A percentile compares a stretch with the other conserved stretches of the same genome.
These are phyloP conservation scores for Hypoxylon sp. DNA, from an alignment of 2,329 filamentous ascomycete species.

Conservation along the genomic window DNA sequence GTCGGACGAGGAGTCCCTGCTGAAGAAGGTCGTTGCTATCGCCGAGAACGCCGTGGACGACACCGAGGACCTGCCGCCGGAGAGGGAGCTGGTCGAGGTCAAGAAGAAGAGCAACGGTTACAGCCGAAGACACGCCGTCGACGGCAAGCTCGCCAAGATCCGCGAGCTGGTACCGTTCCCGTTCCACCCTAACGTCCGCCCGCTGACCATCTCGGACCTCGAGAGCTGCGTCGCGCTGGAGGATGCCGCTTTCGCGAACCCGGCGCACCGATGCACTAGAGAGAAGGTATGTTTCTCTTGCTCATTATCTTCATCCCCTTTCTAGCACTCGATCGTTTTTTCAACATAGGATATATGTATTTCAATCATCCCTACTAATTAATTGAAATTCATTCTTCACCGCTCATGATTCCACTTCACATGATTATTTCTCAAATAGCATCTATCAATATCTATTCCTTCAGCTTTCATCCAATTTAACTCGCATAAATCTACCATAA, in stretches of 20 bases:
- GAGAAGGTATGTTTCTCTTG: conserved; percentile 58
- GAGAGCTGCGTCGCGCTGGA: conserved; percentile 67
- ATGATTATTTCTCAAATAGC: no score
- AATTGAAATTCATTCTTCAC: no score
- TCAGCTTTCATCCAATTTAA: no score
- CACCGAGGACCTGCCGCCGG: conserved; percentile 50
- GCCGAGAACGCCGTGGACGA: conserved; percentile 52
- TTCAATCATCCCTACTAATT: no score
- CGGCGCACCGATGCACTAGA: conserved; percentile 57
- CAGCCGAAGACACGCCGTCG: conserved; percentile 48
- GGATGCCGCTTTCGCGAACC: conserved; percentile 61
- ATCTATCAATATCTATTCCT: no score
- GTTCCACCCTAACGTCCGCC: conserved; percentile 77
- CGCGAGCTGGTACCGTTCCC: conserved; percentile 62
- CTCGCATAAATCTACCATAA: not conserved
- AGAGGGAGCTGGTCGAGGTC: conserved; percentile 46
- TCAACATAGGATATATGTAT: no score
- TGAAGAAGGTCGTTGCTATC: no score
- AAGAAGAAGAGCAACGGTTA: conserved; percentile 54
- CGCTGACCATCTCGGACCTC: conserved; percentile 72
- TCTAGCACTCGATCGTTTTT: no score
- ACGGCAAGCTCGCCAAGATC: conserved; percentile 47
- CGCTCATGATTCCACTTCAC: no score
- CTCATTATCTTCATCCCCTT: not conserved
- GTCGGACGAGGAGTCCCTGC: no score